A percentile compares a stretch with the other conserved stretches of the same genome.
Conservation (phyloP, 1,284 basidiomycete genomes). For the Spongispora temasekensis region DNA sequence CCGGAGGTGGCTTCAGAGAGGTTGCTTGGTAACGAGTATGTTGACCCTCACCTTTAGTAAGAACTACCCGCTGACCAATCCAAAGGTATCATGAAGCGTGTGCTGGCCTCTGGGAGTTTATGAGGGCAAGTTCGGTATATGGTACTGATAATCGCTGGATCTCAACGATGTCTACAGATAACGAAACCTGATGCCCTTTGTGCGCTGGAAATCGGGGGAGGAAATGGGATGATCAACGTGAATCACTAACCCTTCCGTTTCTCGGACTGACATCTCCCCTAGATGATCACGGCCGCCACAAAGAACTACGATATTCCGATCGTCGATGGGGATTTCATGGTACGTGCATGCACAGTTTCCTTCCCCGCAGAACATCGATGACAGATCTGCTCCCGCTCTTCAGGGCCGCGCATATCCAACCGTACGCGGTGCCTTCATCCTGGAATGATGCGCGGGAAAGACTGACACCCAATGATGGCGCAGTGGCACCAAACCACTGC, state of each 20-base stretch:
- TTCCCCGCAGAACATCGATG: slow-evolving; percentile 6
- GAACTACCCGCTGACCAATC: not conserved
- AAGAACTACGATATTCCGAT: slow-evolving; percentile 40
- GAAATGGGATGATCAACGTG: slow-evolving; percentile 56
- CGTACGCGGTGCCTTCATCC: slow-evolving; percentile 19
- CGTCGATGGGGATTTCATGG: slow-evolving; percentile 54
- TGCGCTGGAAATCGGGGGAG: slow-evolving; percentile 55
- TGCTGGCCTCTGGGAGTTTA: slow-evolving; percentile 25
- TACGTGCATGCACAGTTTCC: slow-evolving; percentile 12
- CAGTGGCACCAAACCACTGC: slow-evolving; percentile 41
- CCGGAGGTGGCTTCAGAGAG: slow-evolving; percentile 41
- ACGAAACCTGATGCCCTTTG: slow-evolving; percentile 41
- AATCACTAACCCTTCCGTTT: slow-evolving; percentile 6
- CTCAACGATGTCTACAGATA: slow-evolving; percentile 26
- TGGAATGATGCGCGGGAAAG: not conserved
- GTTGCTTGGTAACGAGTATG: slow-evolving; percentile 42
- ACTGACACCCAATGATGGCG: not conserved
- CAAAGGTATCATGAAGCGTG: slow-evolving; percentile 36
- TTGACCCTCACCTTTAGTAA: slow-evolving; percentile 11
- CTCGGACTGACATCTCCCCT: slow-evolving; percentile 11
- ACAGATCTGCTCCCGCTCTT: slow-evolving; percentile 4
- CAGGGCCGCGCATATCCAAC: slow-evolving; percentile 41
- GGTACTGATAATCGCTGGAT: not conserved
- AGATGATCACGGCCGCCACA: slow-evolving; percentile 41
- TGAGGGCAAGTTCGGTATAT: slow-evolving; percentile 21